Conservation (phyloP, 176 grass and related monocot species). For the Urochloa ruziziensis region DNA sequence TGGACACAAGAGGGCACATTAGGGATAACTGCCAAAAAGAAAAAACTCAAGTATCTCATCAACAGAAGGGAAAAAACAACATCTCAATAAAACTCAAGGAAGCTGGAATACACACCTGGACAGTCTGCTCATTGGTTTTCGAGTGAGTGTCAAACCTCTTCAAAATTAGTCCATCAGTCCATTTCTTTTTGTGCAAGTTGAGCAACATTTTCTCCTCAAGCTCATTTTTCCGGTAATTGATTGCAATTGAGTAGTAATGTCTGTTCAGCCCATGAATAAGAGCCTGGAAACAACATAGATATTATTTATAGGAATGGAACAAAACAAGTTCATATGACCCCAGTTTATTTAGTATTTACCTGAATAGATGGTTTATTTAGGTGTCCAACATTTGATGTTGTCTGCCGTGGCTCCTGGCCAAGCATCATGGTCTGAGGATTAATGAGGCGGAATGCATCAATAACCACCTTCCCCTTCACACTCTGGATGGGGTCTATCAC, state of each 20-base stretch:
- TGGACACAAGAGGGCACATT: conserved; percentile 22
- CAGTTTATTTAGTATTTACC: conserved; percentile 37
- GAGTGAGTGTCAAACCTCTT: conserved; percentile 75
- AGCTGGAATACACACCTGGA: conserved; percentile 58
- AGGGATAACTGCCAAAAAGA: not conserved
- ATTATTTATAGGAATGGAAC: conserved; percentile 8
- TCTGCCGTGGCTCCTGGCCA: conserved; percentile 94
- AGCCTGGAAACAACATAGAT: conserved; percentile 48
- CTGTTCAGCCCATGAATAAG: conserved; percentile 96
- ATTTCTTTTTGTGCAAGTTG: conserved; percentile 99
- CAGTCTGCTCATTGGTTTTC: conserved; percentile 92
- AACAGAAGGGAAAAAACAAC: not conserved
- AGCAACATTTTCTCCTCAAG: conserved; percentile 97
- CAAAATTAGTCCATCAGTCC: conserved; percentile 91
- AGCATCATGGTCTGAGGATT: conserved; percentile 99
- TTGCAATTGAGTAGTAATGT: conserved; percentile 98
- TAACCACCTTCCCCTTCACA: conserved; percentile 98
- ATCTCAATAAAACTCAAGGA: not conserved
- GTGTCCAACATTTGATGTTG: conserved; percentile 96
- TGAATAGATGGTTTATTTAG: conserved; percentile 99
- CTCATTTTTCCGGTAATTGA: conserved; percentile 98
- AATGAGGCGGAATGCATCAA: conserved; percentile 97
- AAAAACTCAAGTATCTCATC: not conserved
- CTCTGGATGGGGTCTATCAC: conserved; percentile 98
- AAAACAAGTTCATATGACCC: not conserved